phyloP scores from a whole-genome alignment of 495 filamentous ascomycete species.

The Ramalina peruviana region DNA sequence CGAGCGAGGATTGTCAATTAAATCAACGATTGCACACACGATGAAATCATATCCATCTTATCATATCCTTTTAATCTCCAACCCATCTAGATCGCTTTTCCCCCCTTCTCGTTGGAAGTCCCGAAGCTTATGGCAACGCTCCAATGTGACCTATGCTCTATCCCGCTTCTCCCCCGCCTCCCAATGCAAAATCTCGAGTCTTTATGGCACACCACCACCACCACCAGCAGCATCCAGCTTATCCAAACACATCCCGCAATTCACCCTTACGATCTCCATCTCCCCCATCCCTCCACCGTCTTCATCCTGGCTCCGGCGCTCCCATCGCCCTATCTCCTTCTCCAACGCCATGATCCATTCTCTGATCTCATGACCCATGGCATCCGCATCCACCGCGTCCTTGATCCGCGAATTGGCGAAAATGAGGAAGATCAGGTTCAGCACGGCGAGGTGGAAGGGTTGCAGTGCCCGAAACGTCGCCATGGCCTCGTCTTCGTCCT shows the following conservation, averaged over 20 bases:
- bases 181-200: too few relatives aligned
- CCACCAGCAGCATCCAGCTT: slow-evolving; percentile 40
- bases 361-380: slow-evolving; percentile 17
- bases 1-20: too few relatives aligned
- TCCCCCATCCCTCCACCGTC: slow-evolving; percentile 48
- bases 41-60: too few relatives aligned
- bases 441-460: slow-evolving; percentile 31
- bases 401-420: slow-evolving; percentile 25
- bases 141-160: too few relatives aligned
- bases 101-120: too few relatives aligned
- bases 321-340: slow-evolving; percentile 49
- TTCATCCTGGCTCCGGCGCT: slow-evolving; percentile 33
- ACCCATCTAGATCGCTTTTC: too few relatives aligned
- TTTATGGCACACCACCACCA: neutral
- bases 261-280: slow-evolving; percentile 63
- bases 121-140: too few relatives aligned
- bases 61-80: too few relatives aligned
- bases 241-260: slow-evolving; percentile 67
- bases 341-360: slow-evolving; percentile 29
- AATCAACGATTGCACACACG: too few relatives aligned
- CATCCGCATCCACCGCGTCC: slow-evolving; percentile 8
- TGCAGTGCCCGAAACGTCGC: slow-evolving; percentile 26
- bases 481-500: neutral
- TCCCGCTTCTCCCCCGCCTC: too few relatives aligned
- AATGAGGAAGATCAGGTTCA: slow-evolving; percentile 34